phyloP scores from a whole-genome alignment of 1,139 yeast species.

The Magnusiomyces suaveolens region DNA sequence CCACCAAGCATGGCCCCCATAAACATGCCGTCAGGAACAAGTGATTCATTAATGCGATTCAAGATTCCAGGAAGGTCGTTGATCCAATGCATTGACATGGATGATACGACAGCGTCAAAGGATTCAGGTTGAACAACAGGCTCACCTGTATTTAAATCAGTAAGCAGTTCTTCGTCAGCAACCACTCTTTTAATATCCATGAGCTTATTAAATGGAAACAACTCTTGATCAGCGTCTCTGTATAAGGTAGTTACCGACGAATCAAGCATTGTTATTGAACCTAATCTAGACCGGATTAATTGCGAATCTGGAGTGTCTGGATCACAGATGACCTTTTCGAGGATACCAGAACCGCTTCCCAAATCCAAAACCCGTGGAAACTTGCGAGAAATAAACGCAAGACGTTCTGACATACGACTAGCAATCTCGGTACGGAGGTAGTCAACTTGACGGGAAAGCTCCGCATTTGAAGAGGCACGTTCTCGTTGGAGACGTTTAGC shows the following conservation, averaged over 20 bases:
- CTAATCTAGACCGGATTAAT: slow-evolving; percentile 43
- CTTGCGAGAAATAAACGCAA: slow-evolving; percentile 61
- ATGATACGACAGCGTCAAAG: slow-evolving; percentile 67
- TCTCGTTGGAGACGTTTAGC: slow-evolving; percentile 54
- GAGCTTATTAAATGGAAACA: slow-evolving; percentile 34
- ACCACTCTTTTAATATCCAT: slow-evolving; percentile 42
- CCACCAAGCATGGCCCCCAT: slow-evolving; percentile 81
- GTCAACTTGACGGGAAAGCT: slow-evolving; percentile 51
- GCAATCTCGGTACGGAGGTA: slow-evolving; percentile 72
- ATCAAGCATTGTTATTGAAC: slow-evolving; percentile 59
- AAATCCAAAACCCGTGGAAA: slow-evolving; percentile 56
- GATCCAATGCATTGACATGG: slow-evolving; percentile 74
- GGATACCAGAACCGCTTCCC: slow-evolving; percentile 65
- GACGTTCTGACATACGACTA: slow-evolving; percentile 58
- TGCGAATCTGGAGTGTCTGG: slow-evolving; percentile 39
- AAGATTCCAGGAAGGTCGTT: slow-evolving; percentile 67
- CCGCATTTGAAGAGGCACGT: slow-evolving; percentile 39
- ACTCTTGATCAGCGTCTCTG: slow-evolving; percentile 38
- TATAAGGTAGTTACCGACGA: slow-evolving; percentile 45
- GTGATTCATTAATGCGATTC: slow-evolving; percentile 46
- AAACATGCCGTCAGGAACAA: slow-evolving; percentile 75
- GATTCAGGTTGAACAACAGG: slow-evolving; percentile 27
- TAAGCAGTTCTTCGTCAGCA: slow-evolving; percentile 53
- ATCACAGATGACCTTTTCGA: slow-evolving; percentile 35
- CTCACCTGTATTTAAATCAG: slow-evolving; percentile 9